Evolutionary conservation across 176 grass and related monocot species (phyloP).

Genomic region (Zea luxurians): DNA sequence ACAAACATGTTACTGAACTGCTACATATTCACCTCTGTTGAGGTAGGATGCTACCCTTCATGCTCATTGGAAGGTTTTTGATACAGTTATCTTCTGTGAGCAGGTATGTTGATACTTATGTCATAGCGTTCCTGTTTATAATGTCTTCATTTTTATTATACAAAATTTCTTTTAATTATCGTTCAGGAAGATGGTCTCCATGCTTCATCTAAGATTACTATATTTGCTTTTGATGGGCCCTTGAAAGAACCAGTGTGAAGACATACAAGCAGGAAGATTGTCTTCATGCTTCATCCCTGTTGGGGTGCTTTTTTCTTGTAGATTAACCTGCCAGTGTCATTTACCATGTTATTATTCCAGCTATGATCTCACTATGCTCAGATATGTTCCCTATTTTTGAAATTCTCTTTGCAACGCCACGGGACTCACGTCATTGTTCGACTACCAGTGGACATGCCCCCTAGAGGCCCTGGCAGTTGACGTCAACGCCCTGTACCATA

Average conservation of each 20-base stretch:
- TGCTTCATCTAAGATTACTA: slow-evolving; percentile 90
- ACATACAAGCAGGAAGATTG: not conserved
- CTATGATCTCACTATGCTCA: too few species aligned
- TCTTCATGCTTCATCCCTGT: too few species aligned
- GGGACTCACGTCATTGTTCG: too few species aligned
- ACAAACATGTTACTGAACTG: slow-evolving; percentile 8
- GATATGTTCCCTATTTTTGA: too few species aligned
- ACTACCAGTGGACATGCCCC: too few species aligned
- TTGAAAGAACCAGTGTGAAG: slow-evolving; percentile 76
- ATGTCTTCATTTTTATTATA: not conserved
- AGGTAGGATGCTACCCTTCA: slow-evolving; percentile 62
- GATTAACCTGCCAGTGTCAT: too few species aligned
- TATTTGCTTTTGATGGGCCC: slow-evolving; percentile 96
- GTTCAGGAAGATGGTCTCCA: slow-evolving; percentile 58
- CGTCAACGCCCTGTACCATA: too few species aligned
- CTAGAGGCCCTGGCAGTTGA: too few species aligned
- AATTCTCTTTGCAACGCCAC: too few species aligned
- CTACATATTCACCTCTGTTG: slow-evolving; percentile 18
- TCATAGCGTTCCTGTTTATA: not conserved
- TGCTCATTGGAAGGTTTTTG: slow-evolving; percentile 76
- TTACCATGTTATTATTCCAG: too few species aligned
- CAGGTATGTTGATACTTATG: slow-evolving; percentile 44
- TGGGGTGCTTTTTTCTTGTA: too few species aligned
- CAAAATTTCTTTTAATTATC: slow-evolving; percentile 20
- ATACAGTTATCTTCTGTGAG: slow-evolving; percentile 77